Conservation (phyloP, 805 yeast genomes). For the Candida patagonica region DNA sequence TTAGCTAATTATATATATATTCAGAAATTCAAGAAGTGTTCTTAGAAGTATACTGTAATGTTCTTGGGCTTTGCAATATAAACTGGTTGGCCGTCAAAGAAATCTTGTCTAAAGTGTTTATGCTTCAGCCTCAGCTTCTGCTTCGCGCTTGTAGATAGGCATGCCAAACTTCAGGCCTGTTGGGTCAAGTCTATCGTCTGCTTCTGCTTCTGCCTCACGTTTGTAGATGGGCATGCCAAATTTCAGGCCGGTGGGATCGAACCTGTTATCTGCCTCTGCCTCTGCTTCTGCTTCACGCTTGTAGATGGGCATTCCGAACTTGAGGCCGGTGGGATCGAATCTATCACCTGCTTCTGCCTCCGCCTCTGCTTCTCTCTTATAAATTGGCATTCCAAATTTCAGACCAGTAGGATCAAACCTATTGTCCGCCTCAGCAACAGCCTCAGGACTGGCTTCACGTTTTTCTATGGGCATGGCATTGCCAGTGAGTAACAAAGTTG, state of each 20-base stretch:
- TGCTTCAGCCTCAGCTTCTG: constrained; percentile 6
- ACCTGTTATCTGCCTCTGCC: constrained; percentile 1
- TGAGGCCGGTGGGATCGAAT: background rate
- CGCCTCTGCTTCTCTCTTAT: constrained; percentile 6
- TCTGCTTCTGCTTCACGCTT: constrained; percentile 4
- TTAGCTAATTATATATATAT: background rate
- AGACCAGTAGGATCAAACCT: background rate
- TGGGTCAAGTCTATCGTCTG: background rate
- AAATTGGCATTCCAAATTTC: constrained; percentile 8
- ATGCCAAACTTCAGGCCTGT: too few species aligned
- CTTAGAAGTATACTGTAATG: background rate
- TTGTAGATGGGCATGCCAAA: constrained; percentile 2
- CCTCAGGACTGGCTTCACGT: constrained; percentile 8
- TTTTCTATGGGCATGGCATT: constrained; percentile 1
- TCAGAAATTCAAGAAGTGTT: background rate
- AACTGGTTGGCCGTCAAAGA: too few species aligned
- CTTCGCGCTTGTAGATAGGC: constrained; percentile 5
- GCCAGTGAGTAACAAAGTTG: too few species aligned
- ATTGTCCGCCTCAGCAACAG: constrained; percentile 1
- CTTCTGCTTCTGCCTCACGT: constrained; percentile 5
- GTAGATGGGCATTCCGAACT: constrained; percentile 2
- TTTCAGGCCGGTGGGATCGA: background rate
- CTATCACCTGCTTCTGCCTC: constrained; percentile 8
- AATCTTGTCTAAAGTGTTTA: background rate
- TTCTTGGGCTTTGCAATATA: constrained; percentile 5